Base-by-base conservation (phyloP, 2,329 filamentous ascomycete genomes). In the Ceratocystis destructans region DNA sequence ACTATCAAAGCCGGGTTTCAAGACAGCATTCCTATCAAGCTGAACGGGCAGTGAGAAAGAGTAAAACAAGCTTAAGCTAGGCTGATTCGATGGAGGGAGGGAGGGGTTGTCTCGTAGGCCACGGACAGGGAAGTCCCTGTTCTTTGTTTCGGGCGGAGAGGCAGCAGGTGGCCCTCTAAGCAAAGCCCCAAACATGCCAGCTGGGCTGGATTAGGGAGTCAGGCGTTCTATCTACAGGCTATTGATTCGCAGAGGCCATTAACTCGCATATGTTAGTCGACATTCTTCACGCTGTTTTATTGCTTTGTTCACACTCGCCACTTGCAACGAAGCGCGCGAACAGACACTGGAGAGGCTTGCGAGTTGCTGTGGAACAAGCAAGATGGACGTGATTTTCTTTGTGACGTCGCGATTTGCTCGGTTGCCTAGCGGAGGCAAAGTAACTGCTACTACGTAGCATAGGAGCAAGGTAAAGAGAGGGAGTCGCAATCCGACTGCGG, bases 171-270 rank as follows among this genome's bases (percentile, higher is more conserved):
- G 25, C 55, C 28, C 31, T 59, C 55, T 2, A 17, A 59, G 55
- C 55, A 37, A 59, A 59, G 55, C 55, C 55, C n/a, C 55, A 20
- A 37, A 59, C 12, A 8, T 25, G 55, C n/a, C 55, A 59, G 55
- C 55, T 59, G 25, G 33, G 8, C 25, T 25, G 4, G 53, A 59
- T n/a, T 8, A 59, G 22, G n/a, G 55, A 53, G 25, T 10, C 37
- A 15, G 37, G 37, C 37, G 37, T 41, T 41, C 37, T 41, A 41
- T 41, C 12, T 8, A 41, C 37, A 4, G 10, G 37, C 10, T 41
- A 41, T 41, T 41, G 10, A 41, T 41, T 41, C 37, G 37, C 37
- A 41, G 37, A 41, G 37, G 37, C 37, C 12, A 41, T 41, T 41
- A 10, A 15, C 12, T 41, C 37, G 10, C 37, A 41, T 8, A 41